A percentile compares a stretch with the other conserved stretches of the same genome.
Evolutionary conservation across 805 yeast species (phyloP).

Genomic region (Starmerella sirachaensis): DNA sequence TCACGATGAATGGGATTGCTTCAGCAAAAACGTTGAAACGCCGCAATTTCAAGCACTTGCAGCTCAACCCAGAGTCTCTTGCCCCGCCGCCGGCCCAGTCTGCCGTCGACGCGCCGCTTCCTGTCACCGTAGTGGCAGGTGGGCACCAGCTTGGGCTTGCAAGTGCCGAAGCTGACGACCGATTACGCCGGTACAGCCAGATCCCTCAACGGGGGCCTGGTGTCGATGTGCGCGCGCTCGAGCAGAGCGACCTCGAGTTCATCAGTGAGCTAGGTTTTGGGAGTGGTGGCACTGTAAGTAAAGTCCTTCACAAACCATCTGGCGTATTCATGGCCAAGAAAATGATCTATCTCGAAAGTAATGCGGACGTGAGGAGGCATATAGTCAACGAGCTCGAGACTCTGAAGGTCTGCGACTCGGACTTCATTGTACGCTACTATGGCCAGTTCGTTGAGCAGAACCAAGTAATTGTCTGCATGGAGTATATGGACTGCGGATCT

Average conservation of each 20-base stretch:
- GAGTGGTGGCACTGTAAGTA: constrained; percentile 83
- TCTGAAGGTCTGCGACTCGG: constrained; percentile 73
- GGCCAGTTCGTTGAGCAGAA: constrained; percentile 68
- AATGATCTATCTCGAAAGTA: constrained; percentile 73
- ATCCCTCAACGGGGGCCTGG: constrained; percentile 4
- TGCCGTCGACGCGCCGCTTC: background rate
- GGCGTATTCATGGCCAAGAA: constrained; percentile 85
- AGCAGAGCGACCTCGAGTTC: constrained; percentile 57
- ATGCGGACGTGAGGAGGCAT: constrained; percentile 65
- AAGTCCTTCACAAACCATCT: constrained; percentile 79
- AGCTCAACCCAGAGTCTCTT: constrained; percentile 27
- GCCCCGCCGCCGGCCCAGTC: constrained; percentile 4
- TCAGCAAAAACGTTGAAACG: constrained; percentile 19
- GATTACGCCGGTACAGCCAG: constrained; percentile 8
- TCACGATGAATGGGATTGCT: constrained; percentile 2
- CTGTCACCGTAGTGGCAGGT: background rate
- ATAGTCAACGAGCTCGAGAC: constrained; percentile 79
- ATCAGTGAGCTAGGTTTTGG: constrained; percentile 80
- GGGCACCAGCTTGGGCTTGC: constrained; percentile 4
- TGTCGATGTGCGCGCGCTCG: constrained; percentile 18
- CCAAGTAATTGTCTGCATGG: constrained; percentile 86
- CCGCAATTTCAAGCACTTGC: constrained; percentile 45
- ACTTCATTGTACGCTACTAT: constrained; percentile 76
- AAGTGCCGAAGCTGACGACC: constrained; percentile 2
- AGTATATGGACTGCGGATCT: constrained; percentile 90